Evolutionary conservation across 208 protist genomes (phyloP), one percentile per base, ranked within the genome.

Genomic region (Crithidia brevicula): DNA sequence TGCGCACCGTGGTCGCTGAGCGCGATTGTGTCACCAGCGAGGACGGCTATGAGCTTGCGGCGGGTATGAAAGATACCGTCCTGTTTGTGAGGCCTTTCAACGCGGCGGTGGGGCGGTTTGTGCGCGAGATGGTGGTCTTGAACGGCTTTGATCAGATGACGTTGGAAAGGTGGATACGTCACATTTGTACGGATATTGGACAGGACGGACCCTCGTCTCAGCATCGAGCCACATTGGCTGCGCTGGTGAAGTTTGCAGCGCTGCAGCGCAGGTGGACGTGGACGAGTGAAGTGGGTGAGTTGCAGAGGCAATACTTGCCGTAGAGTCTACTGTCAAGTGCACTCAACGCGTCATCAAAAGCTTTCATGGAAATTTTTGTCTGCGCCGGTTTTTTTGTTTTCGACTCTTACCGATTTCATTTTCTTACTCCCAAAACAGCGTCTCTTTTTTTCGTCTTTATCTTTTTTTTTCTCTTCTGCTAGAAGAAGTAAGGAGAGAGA

Each of bases 161-260:
- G 36, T 65, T 87, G 13, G 66, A 81, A 59, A 45, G 50, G 33
- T 92, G 86, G 86, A 45, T 89, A 46, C 47, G 43, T 58, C 47
- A 65, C 47, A 56, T 66, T 7, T 74, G 64, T 59, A 1, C 28
- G 18, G 22, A 71, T 67, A n/a, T 72, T 49, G 42, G 42, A 36
- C 22, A 23, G 4, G 42, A 43, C 11, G 28, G 15, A 10, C 10
- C 38, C 18, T 34, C 53, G 2, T 36, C 45, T 16, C 27, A 36
- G 63, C 77, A 77, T 60, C 53, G 62, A 33, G 71, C 71, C 13
- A 70, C 70, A 9, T 62, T 91, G 43, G 49, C 68, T 9, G 71
- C 77, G 1, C 54, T 91, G 28, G 72, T 88, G 8, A 75, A 79
- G 28, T 91, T 91, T 64, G 63, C 74, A 0, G 71, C 79, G 4